Evolutionary conservation across 2,329 filamentous ascomycete genomes (phyloP).

Genomic region (Cercospora berteroae): DNA sequence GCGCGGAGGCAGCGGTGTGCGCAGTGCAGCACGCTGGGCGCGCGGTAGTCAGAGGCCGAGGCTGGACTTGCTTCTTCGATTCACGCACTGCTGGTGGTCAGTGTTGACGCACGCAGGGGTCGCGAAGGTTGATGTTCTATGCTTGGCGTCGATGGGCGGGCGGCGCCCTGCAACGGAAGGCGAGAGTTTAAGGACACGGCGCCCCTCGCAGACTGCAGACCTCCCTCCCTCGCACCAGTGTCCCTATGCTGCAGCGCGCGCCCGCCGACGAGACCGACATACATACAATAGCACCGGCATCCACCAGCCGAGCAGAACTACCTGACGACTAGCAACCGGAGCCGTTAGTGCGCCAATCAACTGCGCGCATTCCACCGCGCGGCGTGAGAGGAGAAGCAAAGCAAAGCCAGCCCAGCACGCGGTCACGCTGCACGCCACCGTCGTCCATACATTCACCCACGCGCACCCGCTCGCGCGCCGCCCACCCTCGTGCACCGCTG

Average conservation of each 20-base stretch:
- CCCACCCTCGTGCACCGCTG: background rate
- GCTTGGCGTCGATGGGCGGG: background rate
- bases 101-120: background rate
- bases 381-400: slow-evolving; percentile 11
- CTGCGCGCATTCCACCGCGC: background rate
- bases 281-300: background rate
- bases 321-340: background rate
- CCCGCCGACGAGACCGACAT: background rate
- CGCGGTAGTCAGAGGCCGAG: background rate
- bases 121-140: slow-evolving; percentile 1
- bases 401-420: background rate
- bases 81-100: background rate
- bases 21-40: background rate
- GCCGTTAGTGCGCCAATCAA: slow-evolving; percentile 3
- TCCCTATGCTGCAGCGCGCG: background rate
- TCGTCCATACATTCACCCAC: background rate
- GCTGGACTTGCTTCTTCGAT: slow-evolving; percentile 1
- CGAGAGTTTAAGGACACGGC: background rate
- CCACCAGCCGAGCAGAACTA: slow-evolving; percentile 9
- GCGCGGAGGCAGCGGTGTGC: background rate
- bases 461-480: background rate
- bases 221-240: background rate
- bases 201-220: background rate
- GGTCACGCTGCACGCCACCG: background rate
- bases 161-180: background rate